These are phyloP conservation scores for Alternaria triticimaculans DNA, from an alignment of 2,329 filamentous ascomycete species.

Conservation along the genomic window DNA sequence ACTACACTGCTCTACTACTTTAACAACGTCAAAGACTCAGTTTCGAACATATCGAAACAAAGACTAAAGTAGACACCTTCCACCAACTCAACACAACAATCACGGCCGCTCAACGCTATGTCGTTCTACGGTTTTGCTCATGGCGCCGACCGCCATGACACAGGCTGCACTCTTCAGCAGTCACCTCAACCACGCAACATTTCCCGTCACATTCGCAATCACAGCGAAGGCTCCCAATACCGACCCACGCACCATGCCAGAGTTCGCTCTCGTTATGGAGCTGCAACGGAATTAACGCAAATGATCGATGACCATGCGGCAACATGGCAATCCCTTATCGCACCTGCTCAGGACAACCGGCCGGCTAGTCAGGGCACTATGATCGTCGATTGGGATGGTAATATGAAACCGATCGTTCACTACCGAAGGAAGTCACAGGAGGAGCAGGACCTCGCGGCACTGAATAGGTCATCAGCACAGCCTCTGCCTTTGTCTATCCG, in stretches of 20 bases:
- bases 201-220: constrained; percentile 2
- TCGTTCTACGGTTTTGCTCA: not conserved
- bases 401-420: not conserved
- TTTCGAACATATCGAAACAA: not conserved
- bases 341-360: not conserved
- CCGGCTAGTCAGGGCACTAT: constrained; percentile 19
- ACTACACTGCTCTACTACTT: not conserved
- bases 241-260: constrained; percentile 12
- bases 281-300: not conserved
- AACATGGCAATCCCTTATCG: constrained; percentile 5
- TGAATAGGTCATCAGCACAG: not conserved
- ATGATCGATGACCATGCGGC: constrained; percentile 31
- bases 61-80: not conserved
- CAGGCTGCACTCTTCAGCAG: not conserved
- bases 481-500: not conserved
- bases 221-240: not conserved
- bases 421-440: not conserved
- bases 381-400: constrained; percentile 30
- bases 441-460: not conserved
- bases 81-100: not conserved
- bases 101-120: not conserved
- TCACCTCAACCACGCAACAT: not conserved
- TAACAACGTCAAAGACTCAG: not conserved
- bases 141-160: not conserved
- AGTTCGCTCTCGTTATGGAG: not conserved